phyloP scores from a whole-genome alignment of 2,329 filamentous ascomycete species.

The Ceratocystis eucalypticola region DNA sequence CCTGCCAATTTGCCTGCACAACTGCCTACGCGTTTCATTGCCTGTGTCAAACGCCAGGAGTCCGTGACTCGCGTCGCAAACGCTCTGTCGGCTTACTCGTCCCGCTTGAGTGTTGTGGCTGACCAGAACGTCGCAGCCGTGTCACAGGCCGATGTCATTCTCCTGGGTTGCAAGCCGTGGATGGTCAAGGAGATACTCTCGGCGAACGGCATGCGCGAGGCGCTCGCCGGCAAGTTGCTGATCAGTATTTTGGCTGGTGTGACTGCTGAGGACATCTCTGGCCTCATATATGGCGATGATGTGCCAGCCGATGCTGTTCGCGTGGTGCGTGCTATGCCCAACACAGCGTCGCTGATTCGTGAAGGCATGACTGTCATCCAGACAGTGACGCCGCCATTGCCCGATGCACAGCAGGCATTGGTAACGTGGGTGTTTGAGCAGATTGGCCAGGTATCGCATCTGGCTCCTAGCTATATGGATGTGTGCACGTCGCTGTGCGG shows the following conservation, averaged over 20 bases:
- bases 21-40: constrained; percentile 64
- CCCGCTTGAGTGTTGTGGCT: constrained; percentile 50
- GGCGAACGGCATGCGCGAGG: constrained; percentile 54
- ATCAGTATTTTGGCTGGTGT: constrained; percentile 73
- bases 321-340: constrained; percentile 71
- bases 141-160: constrained; percentile 54
- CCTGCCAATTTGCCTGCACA: constrained; percentile 34
- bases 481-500: constrained; percentile 60
- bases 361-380: constrained; percentile 75
- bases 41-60: constrained; percentile 60
- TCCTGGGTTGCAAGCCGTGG: constrained; percentile 71
- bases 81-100: constrained; percentile 49
- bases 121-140: constrained; percentile 59
- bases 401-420: constrained; percentile 39
- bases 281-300: constrained; percentile 43
- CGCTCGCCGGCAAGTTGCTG: constrained; percentile 64
- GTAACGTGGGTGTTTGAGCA: constrained; percentile 65
- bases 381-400: constrained; percentile 44
- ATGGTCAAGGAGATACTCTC: constrained; percentile 56
- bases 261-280: constrained; percentile 53
- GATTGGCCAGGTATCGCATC: constrained; percentile 56
- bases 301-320: constrained; percentile 38
- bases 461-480: constrained; percentile 57
- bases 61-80: constrained; percentile 55
- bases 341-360: constrained; percentile 64